Base-by-base conservation (phyloP, 495 filamentous ascomycete genomes). In the Collariella sp. region DNA sequence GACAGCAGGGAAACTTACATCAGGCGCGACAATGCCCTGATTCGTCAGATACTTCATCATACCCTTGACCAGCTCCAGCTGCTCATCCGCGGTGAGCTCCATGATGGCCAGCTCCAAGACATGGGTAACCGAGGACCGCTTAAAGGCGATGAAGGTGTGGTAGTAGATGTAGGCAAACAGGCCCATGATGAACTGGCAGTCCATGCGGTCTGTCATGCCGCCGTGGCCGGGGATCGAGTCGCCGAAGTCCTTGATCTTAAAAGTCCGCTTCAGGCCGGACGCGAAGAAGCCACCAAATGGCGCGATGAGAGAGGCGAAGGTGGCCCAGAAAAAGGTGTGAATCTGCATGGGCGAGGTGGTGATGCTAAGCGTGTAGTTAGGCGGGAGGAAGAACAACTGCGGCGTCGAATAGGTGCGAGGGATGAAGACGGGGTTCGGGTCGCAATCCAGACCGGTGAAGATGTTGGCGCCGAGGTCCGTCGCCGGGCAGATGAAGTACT, bases 151-250 rank as follows among this genome's bases (percentile, higher is more conserved):
- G 68, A 99, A 99, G 63, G 88, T 91, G 69, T 95, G 89, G 72
- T 93, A 97, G 71, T 99, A 99, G 77, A 99, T 87, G 71, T 87
- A 97, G 12, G 94, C 82, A 62, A 99, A 97, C 75, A 96, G 89
- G 10, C 94, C 94, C 94, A 99, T 99, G 73, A 96, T 97, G 74
- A 96, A 96, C 66, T 99, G 94, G 72, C 94, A 99, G 64, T 99
- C 94, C 94, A 99, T 97, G 22, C 94, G 84, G 68, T 99, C 94
- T 7, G 94, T 99, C 70, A 99, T 97, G 58, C 94, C 94, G 46
- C 94, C 94, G 62, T 99, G 94, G 35, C 94, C 94, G 2, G 94
- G 94, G 59, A 99, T 97, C 18, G 87, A 89, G 67, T 99, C 89
- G 63, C 94, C 94, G 69, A 99, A 99, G 72, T 99, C 94, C 76